Evolutionary conservation across 768 basidiomycete species (phyloP), one percentile per base, ranked within the genome.

Genomic region (Serpula lacrymans): DNA sequence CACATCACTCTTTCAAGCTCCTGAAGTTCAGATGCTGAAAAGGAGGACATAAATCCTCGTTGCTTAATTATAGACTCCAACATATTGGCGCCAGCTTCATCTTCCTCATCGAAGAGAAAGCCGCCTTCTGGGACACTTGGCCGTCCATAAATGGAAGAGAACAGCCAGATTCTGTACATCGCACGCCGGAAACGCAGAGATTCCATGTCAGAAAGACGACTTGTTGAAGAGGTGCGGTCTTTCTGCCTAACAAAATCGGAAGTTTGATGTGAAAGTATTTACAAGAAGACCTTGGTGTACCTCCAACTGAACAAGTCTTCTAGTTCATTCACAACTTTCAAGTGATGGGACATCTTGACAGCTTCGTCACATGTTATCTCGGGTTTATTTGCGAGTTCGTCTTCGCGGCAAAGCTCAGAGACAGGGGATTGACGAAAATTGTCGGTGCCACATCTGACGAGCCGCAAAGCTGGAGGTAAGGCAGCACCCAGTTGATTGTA

Each of bases 241-340:
- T 71, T 67, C 47, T 65, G 46, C 30, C 70, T 70, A 40, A 22
- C 22, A 23, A 21, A 29, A 13, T 6, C 22, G 11, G 2, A 43
- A 12, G 36, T 5, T 13, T 32, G n/a, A 39, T n/a, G 11, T 3
- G 14, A 9, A 26, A 34, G 14, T 11, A 11, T 38, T n/a, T n/a
- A n/a, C n/a, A n/a, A n/a, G n/a, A n/a, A n/a, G n/a, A n/a, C n/a
- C n/a, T n/a, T n/a, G n/a, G n/a, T 58, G 31, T 52, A 63, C 72
- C 63, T 63, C 37, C 57, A 49, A 37, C 71, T 73, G 45, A 65
- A 73, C 1, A 70, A 44, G 32, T 62, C 60, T 50, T 70, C 69
- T 24, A 72, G 42, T 3, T 39, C 33, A 4, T 33, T 48, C 14
- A 64, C 56, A 11, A 51, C 46, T n/a, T 33, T 18, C n/a, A n/a